Evolutionary conservation across 2,329 filamentous ascomycete genomes (phyloP).

Genomic region (Aspergillus pseudoterreus): DNA sequence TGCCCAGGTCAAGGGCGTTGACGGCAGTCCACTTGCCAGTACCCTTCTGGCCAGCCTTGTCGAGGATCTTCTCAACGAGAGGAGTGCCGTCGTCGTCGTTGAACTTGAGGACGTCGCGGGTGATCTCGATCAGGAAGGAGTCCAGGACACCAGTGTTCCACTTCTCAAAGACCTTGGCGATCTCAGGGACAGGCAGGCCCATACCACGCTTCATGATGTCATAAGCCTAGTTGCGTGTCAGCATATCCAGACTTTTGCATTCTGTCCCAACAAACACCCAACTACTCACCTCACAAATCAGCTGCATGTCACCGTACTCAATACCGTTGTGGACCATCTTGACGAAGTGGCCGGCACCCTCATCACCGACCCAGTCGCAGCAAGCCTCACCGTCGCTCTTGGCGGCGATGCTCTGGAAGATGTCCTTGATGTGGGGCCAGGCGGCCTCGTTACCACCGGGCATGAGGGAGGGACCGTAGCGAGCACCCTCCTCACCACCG

Average conservation of each 20-base stretch:
- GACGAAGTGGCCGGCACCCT: conserved; percentile 99
- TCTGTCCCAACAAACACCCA: neutral
- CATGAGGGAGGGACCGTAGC: conserved; percentile 97
- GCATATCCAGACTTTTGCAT: neutral
- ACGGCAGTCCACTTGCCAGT: conserved; percentile 99
- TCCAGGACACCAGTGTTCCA: conserved; percentile 99
- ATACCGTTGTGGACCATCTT: conserved; percentile 99
- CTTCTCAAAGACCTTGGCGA: conserved; percentile 86
- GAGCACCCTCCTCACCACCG: conserved; percentile 98
- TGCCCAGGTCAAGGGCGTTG: conserved; percentile 96
- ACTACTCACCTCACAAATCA: conserved; percentile 87
- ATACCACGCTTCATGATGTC: conserved; percentile 99
- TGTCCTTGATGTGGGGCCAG: conserved; percentile 97
- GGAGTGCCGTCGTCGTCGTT: conserved; percentile 89
- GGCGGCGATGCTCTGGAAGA: conserved; percentile 96
- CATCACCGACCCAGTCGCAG: conserved; percentile 99
- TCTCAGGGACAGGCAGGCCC: conserved; percentile 85
- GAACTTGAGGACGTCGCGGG: conserved; percentile 96
- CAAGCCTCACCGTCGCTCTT: conserved; percentile 97
- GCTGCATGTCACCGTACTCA: conserved; percentile 99
- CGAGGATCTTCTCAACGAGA: conserved; percentile 97
- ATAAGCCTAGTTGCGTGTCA: conserved; percentile 66
- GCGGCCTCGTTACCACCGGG: conserved; percentile 97
- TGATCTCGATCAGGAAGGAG: conserved; percentile 99
- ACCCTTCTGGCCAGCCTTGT: conserved; percentile 98